Conservation (phyloP, 345 rosid genomes). For the Mallotus nudiflorus region DNA sequence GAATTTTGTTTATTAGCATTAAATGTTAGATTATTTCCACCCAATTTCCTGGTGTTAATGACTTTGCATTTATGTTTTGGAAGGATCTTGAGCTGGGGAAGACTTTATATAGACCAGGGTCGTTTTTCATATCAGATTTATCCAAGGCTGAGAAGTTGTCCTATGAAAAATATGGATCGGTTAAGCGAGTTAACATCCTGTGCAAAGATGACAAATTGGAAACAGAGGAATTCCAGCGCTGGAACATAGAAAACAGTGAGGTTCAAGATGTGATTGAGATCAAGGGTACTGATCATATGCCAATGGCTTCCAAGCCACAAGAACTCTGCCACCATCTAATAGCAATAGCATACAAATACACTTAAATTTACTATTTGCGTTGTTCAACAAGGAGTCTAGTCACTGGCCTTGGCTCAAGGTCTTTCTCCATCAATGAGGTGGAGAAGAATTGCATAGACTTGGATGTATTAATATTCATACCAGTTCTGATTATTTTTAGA, state of each 20-base stretch:
- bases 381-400: no score
- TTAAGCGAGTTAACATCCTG: constrained; percentile 27
- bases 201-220: constrained; percentile 30
- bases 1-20: background rate
- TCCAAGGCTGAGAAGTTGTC: background rate
- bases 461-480: no score
- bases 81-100: constrained; percentile 7
- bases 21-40: background rate
- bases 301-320: constrained; percentile 41
- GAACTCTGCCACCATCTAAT: constrained; percentile 25
- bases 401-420: no score
- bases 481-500: no score
- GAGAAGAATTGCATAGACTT: no score
- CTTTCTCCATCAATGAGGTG: no score
- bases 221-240: constrained; percentile 20
- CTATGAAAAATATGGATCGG: constrained; percentile 8
- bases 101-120: background rate
- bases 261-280: constrained; percentile 33
- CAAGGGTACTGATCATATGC: constrained; percentile 43
- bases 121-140: constrained; percentile 2
- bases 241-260: constrained; percentile 29
- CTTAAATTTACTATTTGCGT: background rate
- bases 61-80: background rate
- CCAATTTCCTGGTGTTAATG: background rate
- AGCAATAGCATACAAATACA: constrained; percentile 14